Evolutionary conservation across 192 early-diverging fungal species (phyloP).

Genomic region (Funneliformis geosporum): DNA sequence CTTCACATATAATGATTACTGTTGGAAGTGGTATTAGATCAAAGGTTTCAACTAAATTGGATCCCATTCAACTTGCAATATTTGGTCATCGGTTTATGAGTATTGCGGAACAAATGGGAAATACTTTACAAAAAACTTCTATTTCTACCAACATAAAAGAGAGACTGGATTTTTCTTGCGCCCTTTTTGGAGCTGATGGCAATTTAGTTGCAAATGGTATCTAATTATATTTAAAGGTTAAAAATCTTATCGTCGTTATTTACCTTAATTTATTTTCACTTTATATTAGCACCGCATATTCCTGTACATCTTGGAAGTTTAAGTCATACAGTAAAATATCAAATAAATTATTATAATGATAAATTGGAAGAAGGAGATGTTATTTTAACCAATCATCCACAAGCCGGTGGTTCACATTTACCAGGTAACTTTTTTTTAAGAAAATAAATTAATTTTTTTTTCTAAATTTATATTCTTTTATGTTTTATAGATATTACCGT

Average conservation of each 20-base stretch:
- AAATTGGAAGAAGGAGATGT: constrained; percentile 89
- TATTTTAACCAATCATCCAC: constrained; percentile 92
- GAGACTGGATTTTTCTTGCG: constrained; percentile 96
- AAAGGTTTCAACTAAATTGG: constrained; percentile 59
- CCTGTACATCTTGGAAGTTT: constrained; percentile 94
- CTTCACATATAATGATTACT: constrained; percentile 62
- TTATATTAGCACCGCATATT: constrained; percentile 70
- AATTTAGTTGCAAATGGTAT: constrained; percentile 76
- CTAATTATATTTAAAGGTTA: neutral
- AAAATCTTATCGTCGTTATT: neutral
- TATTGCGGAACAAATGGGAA: constrained; percentile 98
- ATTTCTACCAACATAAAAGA: constrained; percentile 99
- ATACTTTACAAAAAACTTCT: constrained; percentile 90
- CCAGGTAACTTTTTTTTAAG: constrained; percentile 47
- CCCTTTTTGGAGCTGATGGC: constrained; percentile 87
- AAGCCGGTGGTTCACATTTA: constrained; percentile 92
- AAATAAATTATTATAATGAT: constrained; percentile 72
- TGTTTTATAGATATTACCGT: constrained; percentile 77
- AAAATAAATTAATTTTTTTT: neutral
- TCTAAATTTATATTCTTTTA: neutral
- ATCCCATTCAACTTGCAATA: constrained; percentile 89
- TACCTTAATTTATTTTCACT: neutral
- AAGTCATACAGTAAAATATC: constrained; percentile 91
- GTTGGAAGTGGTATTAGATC: constrained; percentile 45
- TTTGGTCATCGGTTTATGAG: constrained; percentile 97